phyloP scores from a whole-genome alignment of 2,329 filamentous ascomycete species.

The Monascus ruber region DNA sequence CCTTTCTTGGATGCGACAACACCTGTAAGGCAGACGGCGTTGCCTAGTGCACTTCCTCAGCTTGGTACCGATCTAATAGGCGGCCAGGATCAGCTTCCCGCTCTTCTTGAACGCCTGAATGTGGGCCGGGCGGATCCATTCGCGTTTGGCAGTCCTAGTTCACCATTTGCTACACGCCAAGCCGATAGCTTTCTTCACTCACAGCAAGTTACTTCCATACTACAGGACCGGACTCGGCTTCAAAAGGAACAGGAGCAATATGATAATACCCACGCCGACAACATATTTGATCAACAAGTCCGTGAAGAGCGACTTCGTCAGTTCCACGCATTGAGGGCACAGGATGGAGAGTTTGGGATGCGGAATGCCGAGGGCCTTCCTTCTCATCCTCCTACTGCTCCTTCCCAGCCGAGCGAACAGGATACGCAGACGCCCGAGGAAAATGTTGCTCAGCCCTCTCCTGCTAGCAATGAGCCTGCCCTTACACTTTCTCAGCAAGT shows the following conservation, averaged over 20 bases:
- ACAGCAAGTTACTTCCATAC: slow-evolving; percentile 48
- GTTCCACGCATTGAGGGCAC: slow-evolving; percentile 67
- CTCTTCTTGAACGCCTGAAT: slow-evolving; percentile 54
- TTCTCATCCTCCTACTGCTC: slow-evolving; percentile 26
- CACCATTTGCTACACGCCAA: slow-evolving; percentile 37
- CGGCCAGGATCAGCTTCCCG: slow-evolving; percentile 61
- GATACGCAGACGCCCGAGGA: slow-evolving; percentile 41
- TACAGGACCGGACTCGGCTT: slow-evolving; percentile 49
- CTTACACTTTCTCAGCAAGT: slow-evolving; percentile 75
- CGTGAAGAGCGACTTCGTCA: slow-evolving; percentile 64
- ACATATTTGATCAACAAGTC: slow-evolving; percentile 39
- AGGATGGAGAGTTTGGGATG: slow-evolving; percentile 46
- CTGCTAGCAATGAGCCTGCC: slow-evolving; percentile 33
- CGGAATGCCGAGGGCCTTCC: slow-evolving; percentile 29
- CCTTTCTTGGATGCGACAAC: slow-evolving; percentile 55
- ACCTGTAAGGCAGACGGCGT: slow-evolving; percentile 32
- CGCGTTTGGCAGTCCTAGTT: slow-evolving; percentile 34
- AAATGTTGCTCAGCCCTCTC: slow-evolving; percentile 6
- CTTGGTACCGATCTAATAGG: slow-evolving; percentile 40
- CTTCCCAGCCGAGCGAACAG: slow-evolving; percentile 16
- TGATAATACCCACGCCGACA: slow-evolving; percentile 30
- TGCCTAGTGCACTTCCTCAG: slow-evolving; percentile 24
- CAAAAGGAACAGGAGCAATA: slow-evolving; percentile 52
- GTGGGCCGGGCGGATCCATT: slow-evolving; percentile 41
- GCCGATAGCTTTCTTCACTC: slow-evolving; percentile 37